A percentile compares a stretch with the other conserved stretches of the same genome.
These are phyloP conservation scores for Gossypium bickii DNA, from an alignment of 345 rosid species.

Conservation along the genomic window DNA sequence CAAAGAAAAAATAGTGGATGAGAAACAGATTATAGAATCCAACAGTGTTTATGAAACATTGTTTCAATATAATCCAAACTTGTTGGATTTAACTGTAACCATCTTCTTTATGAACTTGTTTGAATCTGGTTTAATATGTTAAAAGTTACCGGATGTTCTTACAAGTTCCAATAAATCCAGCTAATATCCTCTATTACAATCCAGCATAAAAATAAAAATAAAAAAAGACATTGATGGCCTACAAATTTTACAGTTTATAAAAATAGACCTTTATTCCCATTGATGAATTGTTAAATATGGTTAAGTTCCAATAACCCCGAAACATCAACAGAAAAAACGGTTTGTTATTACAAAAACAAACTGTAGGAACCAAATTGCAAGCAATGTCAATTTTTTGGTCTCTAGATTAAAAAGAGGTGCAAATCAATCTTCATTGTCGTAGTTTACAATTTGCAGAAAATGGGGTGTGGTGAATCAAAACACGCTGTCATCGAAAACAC, in stretches of 20 bases:
- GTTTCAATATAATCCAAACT: background rate
- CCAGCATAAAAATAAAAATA: background rate
- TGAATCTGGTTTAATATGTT: background rate
- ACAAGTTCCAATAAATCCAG: background rate
- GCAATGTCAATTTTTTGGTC: background rate
- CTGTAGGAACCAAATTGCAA: too few relatives aligned
- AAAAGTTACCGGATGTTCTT: background rate
- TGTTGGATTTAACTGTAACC: too few relatives aligned
- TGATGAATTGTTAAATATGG: slow-evolving; percentile 2
- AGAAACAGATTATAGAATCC: background rate
- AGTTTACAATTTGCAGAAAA: slow-evolving; percentile 13
- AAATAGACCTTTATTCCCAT: background rate
- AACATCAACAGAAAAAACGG: background rate
- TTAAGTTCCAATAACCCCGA: background rate
- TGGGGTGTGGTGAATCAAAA: slow-evolving; percentile 90
- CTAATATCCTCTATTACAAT: background rate
- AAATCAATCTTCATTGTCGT: background rate
- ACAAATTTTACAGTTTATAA: background rate
- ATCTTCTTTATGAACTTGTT: background rate
- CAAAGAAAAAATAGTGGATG: background rate
- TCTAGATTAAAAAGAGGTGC: slow-evolving; percentile 1
- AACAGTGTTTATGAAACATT: background rate
- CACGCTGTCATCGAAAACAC: slow-evolving; percentile 66
- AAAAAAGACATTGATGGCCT: background rate
- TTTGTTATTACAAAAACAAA: background rate